Evolutionary conservation across 805 yeast genomes (phyloP).

Genomic region (Wickerhamiella spandovensis): DNA sequence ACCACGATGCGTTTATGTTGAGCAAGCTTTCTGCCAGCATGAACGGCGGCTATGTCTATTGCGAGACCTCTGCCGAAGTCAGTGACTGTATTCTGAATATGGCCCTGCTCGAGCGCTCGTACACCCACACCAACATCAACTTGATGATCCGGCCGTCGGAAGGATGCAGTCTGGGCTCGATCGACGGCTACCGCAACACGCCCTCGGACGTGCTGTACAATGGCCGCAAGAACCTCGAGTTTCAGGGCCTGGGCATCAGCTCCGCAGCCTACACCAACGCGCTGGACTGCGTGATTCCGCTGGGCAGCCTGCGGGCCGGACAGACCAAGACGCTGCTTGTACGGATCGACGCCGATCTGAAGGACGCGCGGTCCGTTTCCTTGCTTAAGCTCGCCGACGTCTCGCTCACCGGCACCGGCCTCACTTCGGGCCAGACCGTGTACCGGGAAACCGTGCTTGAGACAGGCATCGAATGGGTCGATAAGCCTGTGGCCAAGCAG

Average conservation of each 20-base stretch:
- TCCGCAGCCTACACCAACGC: neutral
- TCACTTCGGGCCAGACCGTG: neutral
- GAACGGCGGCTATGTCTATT: constrained; percentile 1
- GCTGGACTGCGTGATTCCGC: neutral
- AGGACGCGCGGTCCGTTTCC: neutral
- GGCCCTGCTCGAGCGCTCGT: constrained; percentile 1
- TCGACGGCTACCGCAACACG: neutral
- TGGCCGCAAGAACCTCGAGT: neutral
- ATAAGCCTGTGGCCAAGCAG: neutral
- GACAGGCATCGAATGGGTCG: neutral
- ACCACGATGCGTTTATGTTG: neutral
- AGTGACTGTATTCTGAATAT: constrained; percentile 1
- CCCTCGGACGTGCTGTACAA: neutral
- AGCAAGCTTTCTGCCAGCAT: constrained; percentile 1
- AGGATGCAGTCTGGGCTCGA: neutral
- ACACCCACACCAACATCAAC: constrained; percentile 2
- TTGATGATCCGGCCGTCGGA: constrained; percentile 3
- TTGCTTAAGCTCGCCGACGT: constrained; percentile 3
- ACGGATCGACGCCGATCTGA: constrained; percentile 1
- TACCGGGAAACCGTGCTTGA: neutral
- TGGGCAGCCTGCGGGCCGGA: constrained; percentile 6
- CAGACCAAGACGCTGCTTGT: neutral
- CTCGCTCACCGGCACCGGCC: neutral
- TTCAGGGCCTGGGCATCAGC: constrained; percentile 1
- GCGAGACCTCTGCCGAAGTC: neutral